Conservation (phyloP, 306 rosid species). For the Prunus mira region DNA sequence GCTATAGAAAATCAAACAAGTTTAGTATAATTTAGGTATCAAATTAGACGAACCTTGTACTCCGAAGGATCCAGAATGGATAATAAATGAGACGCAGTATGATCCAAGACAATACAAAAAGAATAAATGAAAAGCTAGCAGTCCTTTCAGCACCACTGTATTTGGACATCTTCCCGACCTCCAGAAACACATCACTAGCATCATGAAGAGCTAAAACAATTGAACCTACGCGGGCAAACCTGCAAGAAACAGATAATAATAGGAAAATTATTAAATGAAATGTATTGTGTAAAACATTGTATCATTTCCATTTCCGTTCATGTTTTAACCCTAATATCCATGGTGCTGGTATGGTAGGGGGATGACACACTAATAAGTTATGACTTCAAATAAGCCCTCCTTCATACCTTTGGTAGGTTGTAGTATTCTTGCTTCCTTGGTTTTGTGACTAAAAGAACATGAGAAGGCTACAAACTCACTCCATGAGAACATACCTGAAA, state of each 20-base stretch:
- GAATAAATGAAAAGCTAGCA: constrained; percentile 80
- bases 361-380: constrained; percentile 1
- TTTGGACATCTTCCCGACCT: constrained; percentile 93
- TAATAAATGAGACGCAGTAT: constrained; percentile 75
- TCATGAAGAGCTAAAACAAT: constrained; percentile 94
- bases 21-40: background rate
- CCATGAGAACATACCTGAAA: constrained; percentile 54
- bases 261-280: background rate
- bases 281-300: background rate
- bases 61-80: constrained; percentile 92
- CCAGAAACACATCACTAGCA: constrained; percentile 87
- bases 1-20: constrained; percentile 11
- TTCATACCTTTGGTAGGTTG: constrained; percentile 7
- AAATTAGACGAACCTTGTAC: constrained; percentile 72
- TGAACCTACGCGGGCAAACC: constrained; percentile 91
- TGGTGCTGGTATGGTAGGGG: background rate
- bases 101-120: constrained; percentile 76
- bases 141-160: constrained; percentile 71
- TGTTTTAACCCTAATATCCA: background rate
- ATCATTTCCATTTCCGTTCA: background rate
- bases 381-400: constrained; percentile 13
- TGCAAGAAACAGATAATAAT: constrained; percentile 34
- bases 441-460: constrained; percentile 20
- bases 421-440: background rate
- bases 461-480: constrained; percentile 21